Evolutionary conservation across 805 yeast species (phyloP).

Genomic region (Ogataea ganodermae): DNA sequence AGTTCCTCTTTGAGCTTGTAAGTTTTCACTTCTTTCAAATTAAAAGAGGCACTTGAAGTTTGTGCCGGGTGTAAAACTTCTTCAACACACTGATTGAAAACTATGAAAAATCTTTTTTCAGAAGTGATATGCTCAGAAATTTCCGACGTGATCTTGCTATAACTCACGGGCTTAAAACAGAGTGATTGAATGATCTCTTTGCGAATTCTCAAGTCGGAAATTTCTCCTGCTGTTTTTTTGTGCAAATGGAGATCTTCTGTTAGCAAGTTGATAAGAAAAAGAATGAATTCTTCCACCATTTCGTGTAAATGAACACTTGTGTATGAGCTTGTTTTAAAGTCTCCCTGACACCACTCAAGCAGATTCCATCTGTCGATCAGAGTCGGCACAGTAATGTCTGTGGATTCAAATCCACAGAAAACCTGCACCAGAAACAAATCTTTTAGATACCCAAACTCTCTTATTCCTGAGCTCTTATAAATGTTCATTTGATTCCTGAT

Average conservation of each 20-base stretch:
- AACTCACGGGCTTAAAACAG: constrained; percentile 73
- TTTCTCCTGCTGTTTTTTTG: constrained; percentile 49
- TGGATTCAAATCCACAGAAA: constrained; percentile 49
- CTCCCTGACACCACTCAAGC: constrained; percentile 50
- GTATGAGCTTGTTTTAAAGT: constrained; percentile 47
- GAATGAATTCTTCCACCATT: constrained; percentile 78
- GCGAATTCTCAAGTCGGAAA: constrained; percentile 51
- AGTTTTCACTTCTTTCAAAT: constrained; percentile 55
- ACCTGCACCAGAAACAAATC: constrained; percentile 77
- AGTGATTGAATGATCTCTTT: constrained; percentile 80
- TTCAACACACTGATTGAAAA: constrained; percentile 55
- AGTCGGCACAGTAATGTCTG: constrained; percentile 57
- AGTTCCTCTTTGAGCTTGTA: constrained; percentile 65
- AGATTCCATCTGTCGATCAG: constrained; percentile 73
- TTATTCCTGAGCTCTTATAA: constrained; percentile 72
- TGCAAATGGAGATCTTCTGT: constrained; percentile 65
- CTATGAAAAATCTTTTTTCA: constrained; percentile 71
- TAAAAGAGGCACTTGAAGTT: constrained; percentile 34
- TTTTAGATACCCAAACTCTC: constrained; percentile 81
- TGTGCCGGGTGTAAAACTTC: constrained; percentile 45
- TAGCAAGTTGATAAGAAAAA: constrained; percentile 64
- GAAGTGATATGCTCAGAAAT: constrained; percentile 76
- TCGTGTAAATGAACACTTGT: constrained; percentile 26
- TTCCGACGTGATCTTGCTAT: constrained; percentile 64
- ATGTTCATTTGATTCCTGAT: constrained; percentile 77